phyloP scores from a whole-genome alignment of 2,329 filamentous ascomycete species.

The Hansfordia pulvinata region DNA sequence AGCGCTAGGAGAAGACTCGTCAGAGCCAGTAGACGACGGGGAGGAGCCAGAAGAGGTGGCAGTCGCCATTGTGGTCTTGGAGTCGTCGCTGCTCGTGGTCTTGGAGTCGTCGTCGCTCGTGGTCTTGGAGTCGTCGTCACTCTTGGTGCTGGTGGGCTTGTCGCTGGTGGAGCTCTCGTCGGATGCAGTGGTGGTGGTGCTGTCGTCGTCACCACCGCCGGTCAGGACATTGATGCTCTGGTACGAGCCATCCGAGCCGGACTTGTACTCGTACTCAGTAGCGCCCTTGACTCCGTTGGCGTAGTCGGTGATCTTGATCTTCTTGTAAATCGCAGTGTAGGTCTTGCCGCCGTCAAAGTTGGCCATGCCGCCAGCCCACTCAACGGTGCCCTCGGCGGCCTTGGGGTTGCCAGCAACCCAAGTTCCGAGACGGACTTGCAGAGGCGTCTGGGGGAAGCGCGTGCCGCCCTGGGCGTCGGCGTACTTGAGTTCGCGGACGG shows the following conservation, averaged over 20 bases:
- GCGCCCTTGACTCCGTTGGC: conserved; percentile 32
- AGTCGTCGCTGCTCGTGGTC: conserved; percentile 8
- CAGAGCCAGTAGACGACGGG: conserved; percentile 8
- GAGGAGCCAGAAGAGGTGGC: conserved; percentile 4
- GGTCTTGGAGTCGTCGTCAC: conserved; percentile 4
- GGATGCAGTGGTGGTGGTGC: conserved; percentile 3
- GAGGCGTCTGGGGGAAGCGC: conserved; percentile 60
- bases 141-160: conserved; percentile 5
- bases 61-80: conserved; percentile 6
- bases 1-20: conserved; percentile 2
- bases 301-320: conserved; percentile 39
- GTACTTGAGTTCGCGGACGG: conserved; percentile 48
- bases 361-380: conserved; percentile 50
- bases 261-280: conserved; percentile 35
- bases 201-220: conserved; percentile 10
- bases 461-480: conserved; percentile 41
- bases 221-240: conserved; percentile 36
- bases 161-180: conserved; percentile 5
- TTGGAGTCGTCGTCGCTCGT: conserved; percentile 5
- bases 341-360: conserved; percentile 37
- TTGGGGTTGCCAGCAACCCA: conserved; percentile 46
- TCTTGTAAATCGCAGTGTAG: conserved; percentile 43
- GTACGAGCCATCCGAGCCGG: conserved; percentile 33
- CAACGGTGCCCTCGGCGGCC: conserved; percentile 57
- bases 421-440: conserved; percentile 56